Evolutionary conservation across 1,284 basidiomycete genomes (phyloP).

Genomic region (Cutaneotrichosporon dermatis): DNA sequence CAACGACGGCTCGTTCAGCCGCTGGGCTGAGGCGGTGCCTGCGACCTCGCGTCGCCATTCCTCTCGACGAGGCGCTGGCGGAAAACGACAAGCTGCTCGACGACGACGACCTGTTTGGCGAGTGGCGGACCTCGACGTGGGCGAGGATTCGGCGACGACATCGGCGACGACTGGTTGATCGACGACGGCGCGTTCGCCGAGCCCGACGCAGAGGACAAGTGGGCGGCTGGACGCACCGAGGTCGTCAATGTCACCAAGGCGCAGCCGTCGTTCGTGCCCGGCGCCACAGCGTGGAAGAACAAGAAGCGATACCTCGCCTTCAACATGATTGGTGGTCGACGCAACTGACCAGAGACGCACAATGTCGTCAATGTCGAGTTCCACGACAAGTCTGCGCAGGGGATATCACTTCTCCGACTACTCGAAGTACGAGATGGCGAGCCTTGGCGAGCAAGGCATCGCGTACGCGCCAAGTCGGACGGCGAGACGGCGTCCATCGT

Average conservation of each 20-base stretch:
- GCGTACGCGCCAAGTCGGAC: constrained; percentile 74
- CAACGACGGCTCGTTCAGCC: constrained; percentile 65
- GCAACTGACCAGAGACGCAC: constrained; percentile 89
- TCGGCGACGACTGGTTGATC: constrained; percentile 62
- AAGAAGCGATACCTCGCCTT: constrained; percentile 89
- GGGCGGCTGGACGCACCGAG: constrained; percentile 43
- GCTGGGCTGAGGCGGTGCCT: constrained; percentile 75
- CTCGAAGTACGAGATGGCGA: constrained; percentile 74
- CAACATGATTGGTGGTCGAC: constrained; percentile 90
- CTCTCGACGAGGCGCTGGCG: constrained; percentile 47
- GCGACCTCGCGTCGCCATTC: constrained; percentile 64
- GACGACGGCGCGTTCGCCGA: constrained; percentile 61
- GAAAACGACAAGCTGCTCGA: constrained; percentile 46
- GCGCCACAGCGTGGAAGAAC: constrained; percentile 77
- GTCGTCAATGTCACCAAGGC: constrained; percentile 82
- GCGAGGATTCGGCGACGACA: constrained; percentile 55
- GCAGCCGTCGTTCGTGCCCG: constrained; percentile 85
- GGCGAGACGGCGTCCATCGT: constrained; percentile 61
- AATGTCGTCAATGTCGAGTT: constrained; percentile 92
- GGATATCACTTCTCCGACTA: constrained; percentile 87
- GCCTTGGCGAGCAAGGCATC: constrained; percentile 81
- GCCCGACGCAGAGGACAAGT: constrained; percentile 54
- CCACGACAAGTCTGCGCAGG: constrained; percentile 75
- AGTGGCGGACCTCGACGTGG: constrained; percentile 43
- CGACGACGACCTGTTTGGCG: constrained; percentile 33